phyloP scores from a whole-genome alignment of 1,139 yeast genomes.

The Taphrina sp. region DNA sequence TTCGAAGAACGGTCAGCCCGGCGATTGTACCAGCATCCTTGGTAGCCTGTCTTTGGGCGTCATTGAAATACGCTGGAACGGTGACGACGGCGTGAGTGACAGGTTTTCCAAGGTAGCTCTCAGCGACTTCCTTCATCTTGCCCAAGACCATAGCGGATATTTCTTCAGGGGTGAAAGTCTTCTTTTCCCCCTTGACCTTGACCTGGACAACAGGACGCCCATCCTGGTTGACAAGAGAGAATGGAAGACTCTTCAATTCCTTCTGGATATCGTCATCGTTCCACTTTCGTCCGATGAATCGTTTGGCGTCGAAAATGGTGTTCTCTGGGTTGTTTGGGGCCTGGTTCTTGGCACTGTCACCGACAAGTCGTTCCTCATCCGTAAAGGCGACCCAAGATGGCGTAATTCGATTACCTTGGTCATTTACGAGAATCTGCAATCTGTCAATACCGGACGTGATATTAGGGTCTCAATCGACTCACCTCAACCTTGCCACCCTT shows the following conservation, averaged over 20 bases:
- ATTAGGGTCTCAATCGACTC: too few species aligned
- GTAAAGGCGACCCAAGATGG: slow-evolving; percentile 88
- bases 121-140: slow-evolving; percentile 91
- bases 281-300: slow-evolving; percentile 78
- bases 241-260: slow-evolving; percentile 82
- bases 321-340: slow-evolving; percentile 77
- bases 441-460: too few species aligned
- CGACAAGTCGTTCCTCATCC: slow-evolving; percentile 81
- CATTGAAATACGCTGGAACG: slow-evolving; percentile 97
- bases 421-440: slow-evolving; percentile 71
- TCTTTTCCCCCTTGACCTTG: slow-evolving; percentile 63
- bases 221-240: slow-evolving; percentile 60
- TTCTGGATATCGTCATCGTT: slow-evolving; percentile 73
- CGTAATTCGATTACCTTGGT: slow-evolving; percentile 93
- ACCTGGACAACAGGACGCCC: slow-evolving; percentile 82
- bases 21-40: slow-evolving; percentile 98
- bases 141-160: slow-evolving; percentile 87
- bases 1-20: slow-evolving; percentile 89
- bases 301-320: slow-evolving; percentile 81
- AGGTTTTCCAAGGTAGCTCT: slow-evolving; percentile 81
- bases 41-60: slow-evolving; percentile 98
- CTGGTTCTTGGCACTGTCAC: slow-evolving; percentile 94
- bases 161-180: slow-evolving; percentile 82
- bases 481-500: slow-evolving; percentile 80
- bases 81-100: slow-evolving; percentile 95